These are phyloP conservation scores for Lachnellula arida DNA, from an alignment of 2,329 filamentous ascomycete species.

Conservation along the genomic window DNA sequence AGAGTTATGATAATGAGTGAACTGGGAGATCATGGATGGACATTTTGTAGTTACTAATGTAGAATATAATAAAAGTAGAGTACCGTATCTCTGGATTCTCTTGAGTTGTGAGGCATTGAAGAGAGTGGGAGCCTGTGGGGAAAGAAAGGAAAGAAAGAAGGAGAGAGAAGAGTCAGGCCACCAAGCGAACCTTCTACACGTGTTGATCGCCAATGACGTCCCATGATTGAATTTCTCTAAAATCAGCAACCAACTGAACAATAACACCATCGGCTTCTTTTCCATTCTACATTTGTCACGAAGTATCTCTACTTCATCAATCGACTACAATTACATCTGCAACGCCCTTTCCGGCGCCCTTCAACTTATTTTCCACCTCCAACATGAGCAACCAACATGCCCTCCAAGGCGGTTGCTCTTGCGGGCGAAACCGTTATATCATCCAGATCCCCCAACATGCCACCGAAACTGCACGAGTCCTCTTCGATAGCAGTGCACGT, in stretches of 20 bases:
- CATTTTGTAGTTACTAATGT: too few species aligned
- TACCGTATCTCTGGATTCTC: too few species aligned
- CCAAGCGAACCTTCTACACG: conserved; percentile 2
- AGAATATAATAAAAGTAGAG: too few species aligned
- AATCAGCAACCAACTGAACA: neutral
- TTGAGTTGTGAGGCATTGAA: neutral
- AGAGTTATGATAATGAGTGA: too few species aligned
- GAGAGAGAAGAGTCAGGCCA: neutral
- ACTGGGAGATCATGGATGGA: too few species aligned
- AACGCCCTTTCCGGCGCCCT: neutral
- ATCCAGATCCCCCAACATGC: conserved; percentile 62
- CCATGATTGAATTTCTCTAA: neutral
- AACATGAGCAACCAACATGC: conserved; percentile 46
- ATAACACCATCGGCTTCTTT: neutral
- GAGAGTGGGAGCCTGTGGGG: too few species aligned
- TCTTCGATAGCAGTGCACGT: conserved; percentile 48
- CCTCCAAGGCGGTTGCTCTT: conserved; percentile 75
- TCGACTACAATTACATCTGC: neutral
- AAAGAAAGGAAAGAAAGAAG: neutral
- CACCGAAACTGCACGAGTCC: conserved; percentile 56
- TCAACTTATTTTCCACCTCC: neutral
- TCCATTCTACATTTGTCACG: neutral
- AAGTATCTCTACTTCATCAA: neutral
- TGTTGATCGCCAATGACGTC: neutral
- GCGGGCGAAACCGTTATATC: conserved; percentile 78